phyloP scores from a whole-genome alignment of 164 flowering plant genomes.

The Annona squamosa region DNA sequence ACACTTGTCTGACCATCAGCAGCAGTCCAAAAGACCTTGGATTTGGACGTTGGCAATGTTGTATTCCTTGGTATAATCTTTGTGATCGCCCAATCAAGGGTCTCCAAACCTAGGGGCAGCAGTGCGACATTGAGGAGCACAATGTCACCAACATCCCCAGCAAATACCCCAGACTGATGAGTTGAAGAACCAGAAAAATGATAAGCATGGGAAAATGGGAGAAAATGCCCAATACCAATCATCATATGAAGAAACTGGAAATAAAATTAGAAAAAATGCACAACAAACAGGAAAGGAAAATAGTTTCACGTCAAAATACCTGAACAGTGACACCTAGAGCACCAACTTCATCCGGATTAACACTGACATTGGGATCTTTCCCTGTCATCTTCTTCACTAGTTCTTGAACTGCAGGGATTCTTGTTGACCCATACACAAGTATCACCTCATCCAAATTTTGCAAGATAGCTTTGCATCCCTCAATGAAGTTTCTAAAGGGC shows the following conservation, averaged over 20 bases:
- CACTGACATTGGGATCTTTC: slow-evolving; percentile 30
- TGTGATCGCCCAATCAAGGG: slow-evolving; percentile 72
- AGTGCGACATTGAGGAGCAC: slow-evolving; percentile 67
- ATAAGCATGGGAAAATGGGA: background rate
- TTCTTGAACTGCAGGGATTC: slow-evolving; percentile 35
- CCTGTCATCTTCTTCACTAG: slow-evolving; percentile 29
- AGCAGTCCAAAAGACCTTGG: slow-evolving; percentile 75
- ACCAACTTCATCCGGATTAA: slow-evolving; percentile 34
- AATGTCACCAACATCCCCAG: slow-evolving; percentile 79
- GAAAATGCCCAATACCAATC: background rate
- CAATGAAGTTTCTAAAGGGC: slow-evolving; percentile 60
- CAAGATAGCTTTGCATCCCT: slow-evolving; percentile 79
- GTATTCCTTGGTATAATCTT: slow-evolving; percentile 65
- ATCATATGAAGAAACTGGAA: background rate
- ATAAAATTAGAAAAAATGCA: background rate
- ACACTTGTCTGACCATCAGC: slow-evolving; percentile 83
- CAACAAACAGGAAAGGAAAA: background rate
- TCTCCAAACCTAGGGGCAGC: slow-evolving; percentile 59
- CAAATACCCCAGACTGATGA: slow-evolving; percentile 66
- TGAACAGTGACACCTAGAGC: slow-evolving; percentile 92
- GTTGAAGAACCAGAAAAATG: background rate
- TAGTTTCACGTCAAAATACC: slow-evolving; percentile 25
- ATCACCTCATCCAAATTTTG: slow-evolving; percentile 46
- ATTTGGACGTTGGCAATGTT: slow-evolving; percentile 69
- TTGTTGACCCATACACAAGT: slow-evolving; percentile 34